These are phyloP conservation scores for Phytopythium montanum DNA, from an alignment of 352 stramenopile genomes.

Conservation along the genomic window DNA sequence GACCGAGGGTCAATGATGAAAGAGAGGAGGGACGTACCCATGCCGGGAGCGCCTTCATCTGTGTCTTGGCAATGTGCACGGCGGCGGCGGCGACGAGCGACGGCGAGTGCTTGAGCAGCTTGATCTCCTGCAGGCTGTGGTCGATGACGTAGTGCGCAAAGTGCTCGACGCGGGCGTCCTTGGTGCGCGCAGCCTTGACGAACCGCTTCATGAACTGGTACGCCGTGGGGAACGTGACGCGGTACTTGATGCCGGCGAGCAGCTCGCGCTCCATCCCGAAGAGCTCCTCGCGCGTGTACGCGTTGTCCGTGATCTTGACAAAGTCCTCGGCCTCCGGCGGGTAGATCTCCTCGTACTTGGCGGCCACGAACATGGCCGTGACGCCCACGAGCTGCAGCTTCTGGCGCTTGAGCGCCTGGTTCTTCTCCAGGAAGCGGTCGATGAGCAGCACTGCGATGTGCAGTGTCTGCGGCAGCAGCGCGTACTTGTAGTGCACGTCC, in stretches of 20 bases:
- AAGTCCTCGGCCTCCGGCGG: slow-evolving; percentile 92
- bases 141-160: slow-evolving; percentile 98
- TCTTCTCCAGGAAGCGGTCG: slow-evolving; percentile 76
- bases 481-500: slow-evolving; percentile 85
- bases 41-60: slow-evolving; percentile 69
- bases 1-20: background rate
- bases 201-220: slow-evolving; percentile 89
- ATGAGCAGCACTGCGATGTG: slow-evolving; percentile 85
- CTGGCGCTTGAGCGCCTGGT: slow-evolving; percentile 63
- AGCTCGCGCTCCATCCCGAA: slow-evolving; percentile 84
- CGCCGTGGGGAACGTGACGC: slow-evolving; percentile 79
- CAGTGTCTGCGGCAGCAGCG: slow-evolving; percentile 70
- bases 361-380: slow-evolving; percentile 94
- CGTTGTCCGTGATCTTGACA: slow-evolving; percentile 97
- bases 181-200: slow-evolving; percentile 72
- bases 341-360: slow-evolving; percentile 99
- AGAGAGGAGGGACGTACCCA: slow-evolving; percentile 66
- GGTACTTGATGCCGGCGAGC: slow-evolving; percentile 64
- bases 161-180: slow-evolving; percentile 69
- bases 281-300: slow-evolving; percentile 86
- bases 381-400: slow-evolving; percentile 96
- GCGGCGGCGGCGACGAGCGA: slow-evolving; percentile 96
- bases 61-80: slow-evolving; percentile 93
- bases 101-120: slow-evolving; percentile 96
- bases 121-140: slow-evolving; percentile 98